A percentile compares a stretch with the other conserved stretches of the same genome.
These are phyloP conservation scores for Talaromyces pinophilus DNA, from an alignment of 2,329 filamentous ascomycete genomes.

Conservation along the genomic window DNA sequence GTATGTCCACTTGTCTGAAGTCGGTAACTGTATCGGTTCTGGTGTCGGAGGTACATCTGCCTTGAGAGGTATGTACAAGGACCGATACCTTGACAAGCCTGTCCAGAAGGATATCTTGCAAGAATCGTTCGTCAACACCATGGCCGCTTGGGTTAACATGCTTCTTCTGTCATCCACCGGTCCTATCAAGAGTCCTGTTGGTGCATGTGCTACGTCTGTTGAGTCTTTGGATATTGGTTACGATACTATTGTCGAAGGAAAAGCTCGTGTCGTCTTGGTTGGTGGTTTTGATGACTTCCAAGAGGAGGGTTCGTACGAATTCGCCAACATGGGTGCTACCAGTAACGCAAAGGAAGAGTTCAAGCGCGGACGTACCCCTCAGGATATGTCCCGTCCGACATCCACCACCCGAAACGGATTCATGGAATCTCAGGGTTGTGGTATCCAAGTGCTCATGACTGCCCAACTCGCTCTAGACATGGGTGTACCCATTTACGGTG, in stretches of 20 bases:
- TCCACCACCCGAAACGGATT: slow-evolving; percentile 97
- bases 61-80: slow-evolving; percentile 96
- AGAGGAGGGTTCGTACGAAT: slow-evolving; percentile 98
- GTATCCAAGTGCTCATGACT: slow-evolving; percentile 98
- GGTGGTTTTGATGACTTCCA: slow-evolving; percentile 99
- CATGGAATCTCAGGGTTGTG: slow-evolving; percentile 98
- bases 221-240: slow-evolving; percentile 98
- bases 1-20: slow-evolving; percentile 96
- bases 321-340: slow-evolving; percentile 99
- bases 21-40: slow-evolving; percentile 97
- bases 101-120: slow-evolving; percentile 98
- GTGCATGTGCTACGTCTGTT: slow-evolving; percentile 94
- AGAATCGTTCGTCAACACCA: slow-evolving; percentile 99
- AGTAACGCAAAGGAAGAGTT: slow-evolving; percentile 98
- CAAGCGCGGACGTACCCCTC: slow-evolving; percentile 87
- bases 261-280: slow-evolving; percentile 94
- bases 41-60: slow-evolving; percentile 95
- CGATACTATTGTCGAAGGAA: slow-evolving; percentile 97
- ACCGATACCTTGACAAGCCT: slow-evolving; percentile 93
- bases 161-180: slow-evolving; percentile 93
- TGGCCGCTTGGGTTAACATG: slow-evolving; percentile 99
- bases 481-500: slow-evolving; percentile 96
- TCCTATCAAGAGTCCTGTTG: slow-evolving; percentile 97
- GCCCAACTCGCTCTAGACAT: slow-evolving; percentile 94
- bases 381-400: slow-evolving; percentile 96